Evolutionary conservation across 2,329 filamentous ascomycete species (phyloP), one percentile per base, ranked within the genome.

Genomic region (Penicillium rolfsii): DNA sequence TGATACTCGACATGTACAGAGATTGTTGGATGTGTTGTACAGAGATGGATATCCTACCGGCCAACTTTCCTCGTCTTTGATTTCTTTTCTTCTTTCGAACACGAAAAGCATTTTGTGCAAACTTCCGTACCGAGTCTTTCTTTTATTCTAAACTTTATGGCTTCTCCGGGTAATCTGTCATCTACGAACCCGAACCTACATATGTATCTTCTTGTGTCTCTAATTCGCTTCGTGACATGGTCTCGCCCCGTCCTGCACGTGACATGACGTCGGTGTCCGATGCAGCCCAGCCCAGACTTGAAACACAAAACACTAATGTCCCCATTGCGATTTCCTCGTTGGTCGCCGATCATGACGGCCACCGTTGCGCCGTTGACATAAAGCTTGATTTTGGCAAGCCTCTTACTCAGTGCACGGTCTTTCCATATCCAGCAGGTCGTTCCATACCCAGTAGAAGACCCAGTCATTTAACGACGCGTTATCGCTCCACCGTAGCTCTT

Each of bases 1-100:
- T 24, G 52, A n/a, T 22, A 38, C 38, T 59, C 48, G 11, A 52
- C 4, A 55, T 69, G 64, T 69, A 66, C 58, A 69, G 67, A 59
- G 55, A 52, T 62, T 50, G 36, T 24, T 55, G 24, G 52, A 40
- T 49, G 49, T 22, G 48, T 61, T 67, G 64, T 67, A 68, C 60
- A 68, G 61, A 56, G 50, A 58, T 45, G 11, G 33, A 30, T 60
- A 36, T 28, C 36, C 19, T 30, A 49, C 52, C 33, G 24, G 5
- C 9, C 22, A 28, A 28, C 12, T 50, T 36, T 19, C 36, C 38
- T 28, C 36, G 40, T 14, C 48, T 38, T 57, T 54, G 36, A 26
- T 53, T 35, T 55, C n/a, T 61, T 52, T 35, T 55, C n/a, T 61
- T 52, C 56, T 55, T 14, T 55, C 24, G 36, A 14, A 52, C 35